Evolutionary conservation across 352 stramenopile genomes (phyloP), one percentile per base, ranked within the genome.

Genomic region (Phytophthora megakarya): DNA sequence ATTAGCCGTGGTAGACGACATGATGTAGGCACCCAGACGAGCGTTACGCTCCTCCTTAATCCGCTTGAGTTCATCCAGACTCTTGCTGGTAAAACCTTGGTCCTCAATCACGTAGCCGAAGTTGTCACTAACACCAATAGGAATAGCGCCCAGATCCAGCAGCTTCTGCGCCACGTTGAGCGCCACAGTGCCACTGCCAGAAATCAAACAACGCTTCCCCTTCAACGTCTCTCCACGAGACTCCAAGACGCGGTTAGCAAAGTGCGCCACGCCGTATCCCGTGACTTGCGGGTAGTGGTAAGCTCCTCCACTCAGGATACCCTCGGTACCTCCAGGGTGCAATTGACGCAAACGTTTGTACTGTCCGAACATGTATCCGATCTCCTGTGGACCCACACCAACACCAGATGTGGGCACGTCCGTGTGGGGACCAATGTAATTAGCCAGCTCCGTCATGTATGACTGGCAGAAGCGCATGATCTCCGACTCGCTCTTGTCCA

Each of bases 401-500:
- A 98, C 96, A 21, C 97, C 97, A 63, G 97, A 97, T 11, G 89
- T 98, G 13, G 97, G 97, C 59, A 97, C 88, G 73, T 99, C 96
- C 55, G 96, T 86, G 76, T 98, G 92, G 11, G 96, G 95, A 8
- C 96, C 97, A 70, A 99, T 98, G 83, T 99, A 99, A 71, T 99
- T 99, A 61, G 90, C 87, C 47, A 99, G 76, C 72, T 99, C 97
- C 2, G 95, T 99, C 95, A 99, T 98, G 79, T 98, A 99, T 39
- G 82, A 96, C 80, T 99, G 96, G 67, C 97, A 99, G 75, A 99
- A 99, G 45, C 96, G 86, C 83, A 99, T 97, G 64, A 99, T 96
- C 70, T 99, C 97, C 22, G 90, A 86, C 73, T 99, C 97, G 50
- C 82, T 97, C 79, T 99, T 99, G 77, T 98, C 93, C 58, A 97